Evolutionary conservation across 805 yeast genomes (phyloP).

Genomic region (Grigorovia transvaalensis): DNA sequence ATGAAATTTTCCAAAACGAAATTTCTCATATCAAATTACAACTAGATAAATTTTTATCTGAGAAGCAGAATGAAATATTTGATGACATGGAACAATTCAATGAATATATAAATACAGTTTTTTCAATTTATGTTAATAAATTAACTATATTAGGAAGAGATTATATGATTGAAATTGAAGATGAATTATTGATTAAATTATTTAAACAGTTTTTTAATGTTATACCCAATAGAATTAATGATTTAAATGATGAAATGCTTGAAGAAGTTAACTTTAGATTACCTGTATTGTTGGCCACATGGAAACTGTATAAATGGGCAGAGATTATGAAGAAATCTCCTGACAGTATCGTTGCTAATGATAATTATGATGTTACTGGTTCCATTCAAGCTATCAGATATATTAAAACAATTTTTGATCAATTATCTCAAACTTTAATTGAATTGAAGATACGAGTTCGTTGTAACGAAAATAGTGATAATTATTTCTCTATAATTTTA

Average conservation of each 20-base stretch:
- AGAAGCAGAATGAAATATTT: constrained; percentile 6
- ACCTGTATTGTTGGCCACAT: constrained; percentile 17
- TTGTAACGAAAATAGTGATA: not conserved
- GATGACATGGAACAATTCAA: constrained; percentile 1
- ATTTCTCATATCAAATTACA: constrained; percentile 14
- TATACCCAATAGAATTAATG: constrained; percentile 8
- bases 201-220: constrained; percentile 10
- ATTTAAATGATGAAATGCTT: constrained; percentile 7
- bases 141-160: constrained; percentile 20
- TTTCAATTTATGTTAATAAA: constrained; percentile 22
- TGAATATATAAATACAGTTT: constrained; percentile 9
- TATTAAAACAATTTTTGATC: constrained; percentile 9
- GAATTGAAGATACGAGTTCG: constrained; percentile 1
- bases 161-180: constrained; percentile 17
- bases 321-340: constrained; percentile 11
- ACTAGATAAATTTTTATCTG: constrained; percentile 17
- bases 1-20: constrained; percentile 20
- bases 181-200: constrained; percentile 11
- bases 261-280: constrained; percentile 18
- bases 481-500: constrained; percentile 8
- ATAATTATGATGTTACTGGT: constrained; percentile 1
- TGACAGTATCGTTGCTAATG: not conserved
- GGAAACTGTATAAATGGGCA: constrained; percentile 25
- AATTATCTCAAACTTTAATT: constrained; percentile 8
- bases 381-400: constrained; percentile 7